These are phyloP conservation scores for Sindora glabra DNA, from an alignment of 306 rosid species.

Conservation along the genomic window DNA sequence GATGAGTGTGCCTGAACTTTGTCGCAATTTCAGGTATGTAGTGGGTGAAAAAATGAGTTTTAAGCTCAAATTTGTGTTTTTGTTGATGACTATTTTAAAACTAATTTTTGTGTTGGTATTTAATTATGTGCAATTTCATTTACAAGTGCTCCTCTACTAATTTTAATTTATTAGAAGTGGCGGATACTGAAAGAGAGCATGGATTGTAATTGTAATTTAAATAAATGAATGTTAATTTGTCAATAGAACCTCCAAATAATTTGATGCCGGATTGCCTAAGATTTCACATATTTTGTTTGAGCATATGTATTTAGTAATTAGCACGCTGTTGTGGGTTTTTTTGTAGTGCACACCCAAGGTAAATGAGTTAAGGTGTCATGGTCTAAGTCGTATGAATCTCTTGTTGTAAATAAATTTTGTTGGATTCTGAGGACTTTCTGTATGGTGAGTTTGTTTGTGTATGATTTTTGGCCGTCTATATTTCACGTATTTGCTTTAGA, in stretches of 20 bases:
- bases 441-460: neutral
- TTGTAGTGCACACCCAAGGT: too few relatives aligned
- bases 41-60: neutral
- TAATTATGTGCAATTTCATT: neutral
- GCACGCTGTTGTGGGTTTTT: too few relatives aligned
- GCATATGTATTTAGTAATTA: too few relatives aligned
- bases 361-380: too few relatives aligned
- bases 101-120: neutral
- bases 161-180: too few relatives aligned
- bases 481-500: neutral
- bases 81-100: neutral
- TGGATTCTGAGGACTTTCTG: neutral
- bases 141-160: neutral
- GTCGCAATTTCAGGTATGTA: slow-evolving; percentile 85
- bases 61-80: neutral
- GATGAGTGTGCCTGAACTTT: slow-evolving; percentile 86
- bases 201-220: too few relatives aligned
- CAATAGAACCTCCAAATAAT: too few relatives aligned
- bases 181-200: too few relatives aligned
- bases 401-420: neutral
- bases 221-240: too few relatives aligned
- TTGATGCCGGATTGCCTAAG: too few relatives aligned
- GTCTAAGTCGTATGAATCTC: neutral
- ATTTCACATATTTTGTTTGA: too few relatives aligned
- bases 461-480: neutral